Percentiles rank a stretch among this genome's conserved stretches.
Evolutionary conservation across 352 stramenopile genomes (phyloP).

Genomic region (Phytophthora citrophthora): DNA sequence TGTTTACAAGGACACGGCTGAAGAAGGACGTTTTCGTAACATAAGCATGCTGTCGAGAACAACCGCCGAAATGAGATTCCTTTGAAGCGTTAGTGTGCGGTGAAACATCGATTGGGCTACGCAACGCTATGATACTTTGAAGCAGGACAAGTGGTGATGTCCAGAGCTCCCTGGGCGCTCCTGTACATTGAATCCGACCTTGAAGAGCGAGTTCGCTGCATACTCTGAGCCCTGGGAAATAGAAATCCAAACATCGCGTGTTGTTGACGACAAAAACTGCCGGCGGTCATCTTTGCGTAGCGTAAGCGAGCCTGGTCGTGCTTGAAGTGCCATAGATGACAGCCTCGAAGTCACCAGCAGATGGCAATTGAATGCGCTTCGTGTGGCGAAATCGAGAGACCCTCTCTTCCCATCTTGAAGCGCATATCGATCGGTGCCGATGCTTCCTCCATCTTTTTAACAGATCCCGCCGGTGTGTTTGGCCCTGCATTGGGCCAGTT

Average conservation of each 20-base stretch:
- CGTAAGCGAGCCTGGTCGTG: conserved; percentile 20
- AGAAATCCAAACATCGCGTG: neutral
- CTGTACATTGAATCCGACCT: too few species aligned
- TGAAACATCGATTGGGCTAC: too few species aligned
- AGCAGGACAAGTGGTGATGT: too few species aligned
- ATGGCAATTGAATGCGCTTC: conserved; percentile 21
- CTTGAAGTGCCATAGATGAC: conserved; percentile 22
- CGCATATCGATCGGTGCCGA: conserved; percentile 5
- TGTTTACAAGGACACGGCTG: neutral
- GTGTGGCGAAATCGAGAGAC: conserved; percentile 19
- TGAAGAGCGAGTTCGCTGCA: neutral
- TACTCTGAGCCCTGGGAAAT: neutral
- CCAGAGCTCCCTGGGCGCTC: too few species aligned
- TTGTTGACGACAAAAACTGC: conserved; percentile 19
- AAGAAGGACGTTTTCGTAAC: conserved; percentile 1
- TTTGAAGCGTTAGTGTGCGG: neutral
- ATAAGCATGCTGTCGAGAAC: conserved; percentile 1
- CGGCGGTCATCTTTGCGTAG: conserved; percentile 28
- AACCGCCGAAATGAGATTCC: neutral
- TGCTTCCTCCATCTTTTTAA: neutral
- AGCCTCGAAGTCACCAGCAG: conserved; percentile 22
- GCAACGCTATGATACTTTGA: too few species aligned
- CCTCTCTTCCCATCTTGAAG: conserved; percentile 25
- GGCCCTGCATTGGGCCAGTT: too few species aligned
- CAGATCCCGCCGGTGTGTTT: conserved; percentile 1